These are phyloP conservation scores for Thermomucor indicae-seudaticae DNA, from an alignment of 371 early-diverging fungal species.

Conservation along the genomic window DNA sequence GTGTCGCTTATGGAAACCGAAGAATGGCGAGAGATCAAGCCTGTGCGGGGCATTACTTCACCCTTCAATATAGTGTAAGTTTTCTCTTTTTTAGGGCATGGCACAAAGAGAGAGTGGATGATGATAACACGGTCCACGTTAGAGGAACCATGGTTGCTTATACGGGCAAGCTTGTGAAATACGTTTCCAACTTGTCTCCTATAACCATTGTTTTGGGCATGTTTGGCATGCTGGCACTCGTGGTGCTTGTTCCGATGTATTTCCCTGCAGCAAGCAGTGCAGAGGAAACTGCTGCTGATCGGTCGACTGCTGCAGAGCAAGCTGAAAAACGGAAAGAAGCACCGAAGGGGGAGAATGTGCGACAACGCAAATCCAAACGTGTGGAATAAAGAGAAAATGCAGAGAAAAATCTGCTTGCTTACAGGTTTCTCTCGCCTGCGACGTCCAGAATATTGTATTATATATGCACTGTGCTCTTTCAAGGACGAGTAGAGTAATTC, in stretches of 20 bases:
- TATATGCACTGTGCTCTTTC: too few species aligned
- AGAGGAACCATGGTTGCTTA: conserved; percentile 30
- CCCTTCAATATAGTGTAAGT: conserved; percentile 44
- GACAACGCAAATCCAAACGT: conserved; percentile 2
- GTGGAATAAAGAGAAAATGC: conserved; percentile 6
- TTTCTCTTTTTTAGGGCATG: neutral
- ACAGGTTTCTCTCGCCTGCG: too few species aligned
- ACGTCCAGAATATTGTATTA: too few species aligned
- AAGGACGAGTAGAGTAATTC: too few species aligned
- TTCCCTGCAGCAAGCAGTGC: neutral
- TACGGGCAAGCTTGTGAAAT: conserved; percentile 27
- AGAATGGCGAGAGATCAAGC: conserved; percentile 27
- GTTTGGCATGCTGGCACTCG: conserved; percentile 7
- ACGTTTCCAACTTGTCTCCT: conserved; percentile 25
- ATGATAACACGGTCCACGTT: neutral
- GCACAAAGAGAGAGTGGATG: neutral
- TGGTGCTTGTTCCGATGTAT: conserved; percentile 10
- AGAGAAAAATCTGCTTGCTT: too few species aligned
- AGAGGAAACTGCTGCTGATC: conserved; percentile 1
- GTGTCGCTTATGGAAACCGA: conserved; percentile 20
- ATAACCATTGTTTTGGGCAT: conserved; percentile 17
- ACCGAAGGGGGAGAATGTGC: neutral
- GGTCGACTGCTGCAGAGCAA: neutral
- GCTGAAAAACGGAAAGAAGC: neutral
- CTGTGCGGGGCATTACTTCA: conserved; percentile 24